phyloP scores from a whole-genome alignment of 1,139 yeast genomes.

The Geotrichum macrosporum region DNA sequence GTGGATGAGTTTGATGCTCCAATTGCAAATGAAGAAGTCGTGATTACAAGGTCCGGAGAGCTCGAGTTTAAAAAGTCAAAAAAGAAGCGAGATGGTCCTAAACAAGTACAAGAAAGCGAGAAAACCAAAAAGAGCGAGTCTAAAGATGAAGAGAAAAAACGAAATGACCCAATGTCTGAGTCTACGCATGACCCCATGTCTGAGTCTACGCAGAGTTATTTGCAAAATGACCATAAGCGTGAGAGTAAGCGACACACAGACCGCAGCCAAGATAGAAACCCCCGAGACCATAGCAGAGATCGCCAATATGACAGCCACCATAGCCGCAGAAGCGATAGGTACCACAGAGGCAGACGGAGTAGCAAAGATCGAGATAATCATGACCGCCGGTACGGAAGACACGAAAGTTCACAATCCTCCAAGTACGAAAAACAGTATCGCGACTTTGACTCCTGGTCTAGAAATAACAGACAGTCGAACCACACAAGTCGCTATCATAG shows the following conservation, averaged over 20 bases:
- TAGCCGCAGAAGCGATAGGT: constrained; percentile 1
- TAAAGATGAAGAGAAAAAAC: constrained; percentile 9
- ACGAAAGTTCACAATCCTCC: neutral
- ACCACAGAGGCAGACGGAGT: neutral
- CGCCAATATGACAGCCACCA: neutral
- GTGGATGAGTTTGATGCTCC: constrained; percentile 39
- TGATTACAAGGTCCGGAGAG: constrained; percentile 59
- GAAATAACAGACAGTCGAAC: neutral
- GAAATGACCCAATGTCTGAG: neutral
- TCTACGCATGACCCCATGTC: neutral
- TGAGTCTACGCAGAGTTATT: neutral
- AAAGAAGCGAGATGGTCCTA: neutral
- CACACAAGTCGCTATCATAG: neutral
- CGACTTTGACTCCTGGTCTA: neutral
- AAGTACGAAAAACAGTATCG: neutral
- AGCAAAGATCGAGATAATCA: neutral
- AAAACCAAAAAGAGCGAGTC: neutral
- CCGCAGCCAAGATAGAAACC: neutral
- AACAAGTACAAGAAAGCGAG: neutral
- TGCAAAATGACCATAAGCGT: neutral
- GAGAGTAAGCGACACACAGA: neutral
- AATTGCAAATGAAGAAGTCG: constrained; percentile 43
- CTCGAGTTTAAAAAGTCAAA: constrained; percentile 28
- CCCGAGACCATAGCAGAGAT: neutral
- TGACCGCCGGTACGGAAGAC: neutral